phyloP scores from a whole-genome alignment of 1,284 basidiomycete genomes.

The Limonomyces culmigenus region DNA sequence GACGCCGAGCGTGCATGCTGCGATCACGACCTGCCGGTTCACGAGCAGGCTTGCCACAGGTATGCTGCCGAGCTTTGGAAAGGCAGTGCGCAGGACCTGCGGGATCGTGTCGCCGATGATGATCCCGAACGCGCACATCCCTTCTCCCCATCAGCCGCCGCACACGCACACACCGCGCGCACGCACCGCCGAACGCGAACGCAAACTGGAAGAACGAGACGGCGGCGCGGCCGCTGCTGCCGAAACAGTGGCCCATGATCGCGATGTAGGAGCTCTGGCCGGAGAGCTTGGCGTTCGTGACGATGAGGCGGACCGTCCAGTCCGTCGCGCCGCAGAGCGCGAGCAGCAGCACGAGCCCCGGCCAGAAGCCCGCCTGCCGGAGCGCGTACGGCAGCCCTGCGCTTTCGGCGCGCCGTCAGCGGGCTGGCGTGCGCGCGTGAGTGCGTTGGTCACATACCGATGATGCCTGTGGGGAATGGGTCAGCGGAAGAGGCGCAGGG shows the following conservation, averaged over 20 bases:
- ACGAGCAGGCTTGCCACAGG: slow-evolving; percentile 65
- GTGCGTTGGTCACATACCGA: slow-evolving; percentile 31
- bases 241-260: slow-evolving; percentile 93
- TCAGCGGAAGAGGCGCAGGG: slow-evolving; percentile 1
- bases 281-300: slow-evolving; percentile 90
- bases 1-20: slow-evolving; percentile 70
- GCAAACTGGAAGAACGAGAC: slow-evolving; percentile 97
- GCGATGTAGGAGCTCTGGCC: slow-evolving; percentile 90
- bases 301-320: slow-evolving; percentile 96
- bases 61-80: slow-evolving; percentile 58
- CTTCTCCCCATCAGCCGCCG: too few relatives aligned
- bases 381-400: slow-evolving; percentile 83
- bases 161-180: too few relatives aligned
- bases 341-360: slow-evolving; percentile 70
- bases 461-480: slow-evolving; percentile 65
- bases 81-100: slow-evolving; percentile 77
- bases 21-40: slow-evolving; percentile 80
- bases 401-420: slow-evolving; percentile 4
- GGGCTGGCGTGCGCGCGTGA: not conserved
- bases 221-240: slow-evolving; percentile 71
- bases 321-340: slow-evolving; percentile 78
- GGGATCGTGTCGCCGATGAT: slow-evolving; percentile 93
- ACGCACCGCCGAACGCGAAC: slow-evolving; percentile 95
- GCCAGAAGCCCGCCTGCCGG: slow-evolving; percentile 83
- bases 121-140: slow-evolving; percentile 95